A percentile compares a stretch with the other conserved stretches of the same genome.
These are phyloP conservation scores for Lasiodiplodia theobromae DNA, from an alignment of 2,329 filamentous ascomycete genomes.

Conservation along the genomic window DNA sequence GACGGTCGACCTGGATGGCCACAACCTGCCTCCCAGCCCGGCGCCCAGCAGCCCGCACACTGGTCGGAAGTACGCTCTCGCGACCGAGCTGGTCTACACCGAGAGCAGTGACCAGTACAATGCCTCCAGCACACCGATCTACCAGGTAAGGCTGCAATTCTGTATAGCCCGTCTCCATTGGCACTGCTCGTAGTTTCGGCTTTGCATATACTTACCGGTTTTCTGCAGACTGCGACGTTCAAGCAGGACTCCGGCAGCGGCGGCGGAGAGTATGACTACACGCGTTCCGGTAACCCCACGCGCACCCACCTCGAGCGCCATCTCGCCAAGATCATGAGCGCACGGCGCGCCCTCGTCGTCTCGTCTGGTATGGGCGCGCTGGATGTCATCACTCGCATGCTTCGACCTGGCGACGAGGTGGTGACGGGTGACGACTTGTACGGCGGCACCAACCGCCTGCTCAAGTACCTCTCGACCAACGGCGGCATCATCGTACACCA, in stretches of 20 bases:
- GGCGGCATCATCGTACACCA: slow-evolving; percentile 94
- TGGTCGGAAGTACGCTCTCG: slow-evolving; percentile 88
- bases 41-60: slow-evolving; percentile 89
- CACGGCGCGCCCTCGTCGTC: slow-evolving; percentile 86
- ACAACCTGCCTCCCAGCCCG: slow-evolving; percentile 67
- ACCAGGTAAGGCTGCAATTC: slow-evolving; percentile 67
- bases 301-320: slow-evolving; percentile 95
- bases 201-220: not conserved
- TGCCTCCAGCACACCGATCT: slow-evolving; percentile 94
- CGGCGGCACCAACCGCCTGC: slow-evolving; percentile 89
- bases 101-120: slow-evolving; percentile 98
- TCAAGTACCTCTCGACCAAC: slow-evolving; percentile 89
- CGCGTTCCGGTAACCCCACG: slow-evolving; percentile 95
- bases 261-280: slow-evolving; percentile 94
- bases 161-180: not conserved
- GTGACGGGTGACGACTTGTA: slow-evolving; percentile 97
- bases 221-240: slow-evolving; percentile 82
- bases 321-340: slow-evolving; percentile 98
- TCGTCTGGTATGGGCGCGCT: slow-evolving; percentile 97
- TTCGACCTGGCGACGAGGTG: slow-evolving; percentile 94
- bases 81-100: slow-evolving; percentile 95
- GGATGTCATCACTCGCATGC: slow-evolving; percentile 91
- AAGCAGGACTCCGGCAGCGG: slow-evolving; percentile 89
- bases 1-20: slow-evolving; percentile 47
- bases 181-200: not conserved